Evolutionary conservation across 805 yeast species (phyloP), one percentile per base, ranked within the genome.

Genomic region (Komagataella pastoris): DNA sequence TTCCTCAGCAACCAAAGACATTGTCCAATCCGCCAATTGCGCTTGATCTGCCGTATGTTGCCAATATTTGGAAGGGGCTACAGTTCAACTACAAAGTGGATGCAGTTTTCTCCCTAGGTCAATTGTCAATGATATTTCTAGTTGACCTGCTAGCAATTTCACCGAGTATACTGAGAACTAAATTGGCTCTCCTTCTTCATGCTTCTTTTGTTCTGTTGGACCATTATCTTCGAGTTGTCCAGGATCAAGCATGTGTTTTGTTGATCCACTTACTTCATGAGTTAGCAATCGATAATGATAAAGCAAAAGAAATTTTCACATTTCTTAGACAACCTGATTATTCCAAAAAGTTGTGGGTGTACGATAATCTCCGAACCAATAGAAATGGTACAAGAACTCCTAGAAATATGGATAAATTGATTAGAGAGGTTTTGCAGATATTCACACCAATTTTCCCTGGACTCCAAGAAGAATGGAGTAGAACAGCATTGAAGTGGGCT

Each of bases 401-500:
- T 0, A 81, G 80, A 56, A 78, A 79, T 30, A 90, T 91, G 97
- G 95, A 87, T 58, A 62, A 72, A 7, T 66, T 90, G 54, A 81
- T 86, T 2, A 68, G 89, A 54, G 76, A 77, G 52, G 74, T 85
- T 2, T 63, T 88, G 44, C 76, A 74, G 21, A 72, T 85, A 0
- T 80, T 88, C 57, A 56, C 69, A 6, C 67, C 72, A 0, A 64
- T 72, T 0, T 65, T 68, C 21, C 77, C 81, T 0, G 66, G 60
- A 10, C 69, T 89, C 46, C 95, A 85, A 61, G 77, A 77, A 46
- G 86, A 83, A 50, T 93, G 99, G 99, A 83, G 95, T 50, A 70
- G 83, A 40, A 80, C 78, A 3, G 84, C 98, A 0, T 71, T 95
- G 43, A 74, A 76, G 24, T 93, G 99, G 99, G 97, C 99, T 0